A percentile compares a stretch with the other conserved stretches of the same genome.
Evolutionary conservation across 257 asterid species (phyloP).

Genomic region (Gynochthodes officinalis): DNA sequence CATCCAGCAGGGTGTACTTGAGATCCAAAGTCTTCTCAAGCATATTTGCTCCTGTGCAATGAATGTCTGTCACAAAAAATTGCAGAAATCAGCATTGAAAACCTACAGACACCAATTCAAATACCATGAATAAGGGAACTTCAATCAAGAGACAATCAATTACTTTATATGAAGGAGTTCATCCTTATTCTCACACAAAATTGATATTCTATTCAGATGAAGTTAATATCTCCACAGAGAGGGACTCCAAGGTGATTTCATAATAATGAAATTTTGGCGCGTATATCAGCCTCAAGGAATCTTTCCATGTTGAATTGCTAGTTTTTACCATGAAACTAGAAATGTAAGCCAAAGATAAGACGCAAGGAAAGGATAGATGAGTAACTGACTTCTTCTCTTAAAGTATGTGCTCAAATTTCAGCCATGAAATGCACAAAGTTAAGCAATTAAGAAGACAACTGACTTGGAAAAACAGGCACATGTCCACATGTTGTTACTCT

Average conservation of each 20-base stretch:
- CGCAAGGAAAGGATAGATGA: not conserved
- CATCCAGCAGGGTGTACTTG: conserved; percentile 59
- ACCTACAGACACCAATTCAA: not conserved
- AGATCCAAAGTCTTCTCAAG: conserved; percentile 71
- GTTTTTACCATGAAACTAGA: not conserved
- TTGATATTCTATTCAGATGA: not conserved
- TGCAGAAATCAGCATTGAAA: not conserved
- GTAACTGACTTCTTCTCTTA: not conserved
- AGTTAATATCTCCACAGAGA: not conserved
- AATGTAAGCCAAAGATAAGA: not conserved
- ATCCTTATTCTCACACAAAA: not conserved
- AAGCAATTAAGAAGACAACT: not conserved
- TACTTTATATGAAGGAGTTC: not conserved
- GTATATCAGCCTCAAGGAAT: not conserved
- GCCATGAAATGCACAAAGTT: not conserved
- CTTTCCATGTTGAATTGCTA: not conserved
- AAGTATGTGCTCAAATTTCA: not conserved
- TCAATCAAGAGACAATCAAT: not conserved
- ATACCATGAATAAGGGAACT: not conserved
- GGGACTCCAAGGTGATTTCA: not conserved
- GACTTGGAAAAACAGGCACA: not conserved
- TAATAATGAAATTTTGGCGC: not conserved
- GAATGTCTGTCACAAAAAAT: conserved; percentile 59
- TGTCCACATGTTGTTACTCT: not conserved
- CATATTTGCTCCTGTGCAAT: conserved; percentile 93